Percentiles rank a stretch among this genome's conserved stretches.
phyloP scores from a whole-genome alignment of 306 rosid species.

The Vigna nakashimae region DNA sequence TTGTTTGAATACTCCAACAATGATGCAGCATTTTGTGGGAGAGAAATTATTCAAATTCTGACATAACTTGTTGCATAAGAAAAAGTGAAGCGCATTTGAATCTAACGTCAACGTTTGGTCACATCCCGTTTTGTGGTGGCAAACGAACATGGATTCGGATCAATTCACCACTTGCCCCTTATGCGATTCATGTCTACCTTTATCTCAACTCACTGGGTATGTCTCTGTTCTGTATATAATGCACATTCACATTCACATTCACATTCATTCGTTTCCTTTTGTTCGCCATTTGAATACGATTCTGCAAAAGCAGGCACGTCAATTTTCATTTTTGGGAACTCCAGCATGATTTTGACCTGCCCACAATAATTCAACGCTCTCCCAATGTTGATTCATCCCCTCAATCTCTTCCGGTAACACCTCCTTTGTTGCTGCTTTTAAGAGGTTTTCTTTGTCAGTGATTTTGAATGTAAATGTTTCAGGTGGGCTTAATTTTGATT shows the following conservation, averaged over 20 bases:
- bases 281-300: slow-evolving; percentile 14
- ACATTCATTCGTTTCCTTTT: neutral
- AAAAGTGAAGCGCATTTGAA: neutral
- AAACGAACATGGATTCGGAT: slow-evolving; percentile 28
- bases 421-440: neutral
- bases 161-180: slow-evolving; percentile 57
- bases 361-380: slow-evolving; percentile 35
- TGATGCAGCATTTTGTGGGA: too few relatives aligned
- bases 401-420: neutral
- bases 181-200: slow-evolving; percentile 54
- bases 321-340: slow-evolving; percentile 60
- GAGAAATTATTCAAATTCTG: neutral
- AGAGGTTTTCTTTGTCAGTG: neutral
- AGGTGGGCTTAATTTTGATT: neutral
- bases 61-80: neutral
- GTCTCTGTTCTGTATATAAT: neutral
- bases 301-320: slow-evolving; percentile 63
- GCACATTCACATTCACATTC: neutral
- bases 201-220: slow-evolving; percentile 61
- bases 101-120: neutral
- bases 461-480: neutral
- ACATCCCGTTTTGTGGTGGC: neutral
- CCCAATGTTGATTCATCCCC: slow-evolving; percentile 23
- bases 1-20: too few relatives aligned
- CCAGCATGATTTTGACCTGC: neutral